Percentiles rank a stretch among this genome's conserved stretches.
phyloP scores from a whole-genome alignment of 768 basidiomycete species.

The Kwoniella sp. region DNA sequence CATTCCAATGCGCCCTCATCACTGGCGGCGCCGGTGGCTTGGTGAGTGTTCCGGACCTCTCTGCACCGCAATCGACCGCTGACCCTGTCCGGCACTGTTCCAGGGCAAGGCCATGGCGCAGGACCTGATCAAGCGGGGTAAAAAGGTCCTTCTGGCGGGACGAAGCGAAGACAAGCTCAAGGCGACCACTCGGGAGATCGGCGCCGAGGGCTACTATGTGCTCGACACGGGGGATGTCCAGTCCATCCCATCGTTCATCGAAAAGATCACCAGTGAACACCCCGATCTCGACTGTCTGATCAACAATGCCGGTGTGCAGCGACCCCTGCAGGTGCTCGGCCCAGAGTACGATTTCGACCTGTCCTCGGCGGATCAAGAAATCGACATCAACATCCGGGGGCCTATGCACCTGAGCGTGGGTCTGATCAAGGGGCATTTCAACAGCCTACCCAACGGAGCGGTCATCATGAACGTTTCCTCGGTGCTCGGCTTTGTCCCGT shows the following conservation, averaged over 20 bases:
- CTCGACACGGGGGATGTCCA: constrained; percentile 25
- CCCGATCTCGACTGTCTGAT: constrained; percentile 35
- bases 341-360: constrained; percentile 28
- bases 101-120: constrained; percentile 36
- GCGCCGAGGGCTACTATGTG: constrained; percentile 31
- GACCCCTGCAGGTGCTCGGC: constrained; percentile 19
- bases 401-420: constrained; percentile 26
- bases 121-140: constrained; percentile 25
- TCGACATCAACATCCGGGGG: constrained; percentile 32
- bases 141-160: constrained; percentile 28
- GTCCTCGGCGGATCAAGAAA: constrained; percentile 28
- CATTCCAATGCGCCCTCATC: constrained; percentile 29
- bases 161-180: constrained; percentile 21
- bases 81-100: not conserved
- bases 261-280: constrained; percentile 23
- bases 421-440: constrained; percentile 23
- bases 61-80: not conserved
- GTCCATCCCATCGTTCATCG: constrained; percentile 17
- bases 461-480: constrained; percentile 38
- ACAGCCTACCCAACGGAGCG: constrained; percentile 16
- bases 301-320: constrained; percentile 38
- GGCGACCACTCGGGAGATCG: constrained; percentile 22
- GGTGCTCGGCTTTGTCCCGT: constrained; percentile 28
- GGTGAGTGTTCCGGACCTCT: no score
- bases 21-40: constrained; percentile 32